phyloP scores from a whole-genome alignment of 2,329 filamentous ascomycete species.

The Pseudopithomyces maydicus region DNA sequence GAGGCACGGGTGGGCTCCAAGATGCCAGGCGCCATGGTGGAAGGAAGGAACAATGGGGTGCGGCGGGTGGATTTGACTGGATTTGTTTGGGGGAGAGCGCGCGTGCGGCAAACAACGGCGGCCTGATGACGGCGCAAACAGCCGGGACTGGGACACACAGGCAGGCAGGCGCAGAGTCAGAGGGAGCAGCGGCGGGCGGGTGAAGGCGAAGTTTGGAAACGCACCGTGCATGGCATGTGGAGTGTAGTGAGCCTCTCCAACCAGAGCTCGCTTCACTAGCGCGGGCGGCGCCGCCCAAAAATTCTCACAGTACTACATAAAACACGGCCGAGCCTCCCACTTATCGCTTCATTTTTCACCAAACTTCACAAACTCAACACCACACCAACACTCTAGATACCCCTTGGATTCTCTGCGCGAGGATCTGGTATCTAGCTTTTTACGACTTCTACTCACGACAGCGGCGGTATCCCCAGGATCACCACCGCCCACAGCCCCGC shows the following conservation, averaged over 20 bases:
- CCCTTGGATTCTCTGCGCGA: conserved; percentile 50
- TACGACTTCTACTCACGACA: conserved; percentile 29
- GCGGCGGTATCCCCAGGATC: conserved; percentile 50
- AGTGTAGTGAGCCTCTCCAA: conserved; percentile 8
- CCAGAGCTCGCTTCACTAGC: conserved; percentile 4
- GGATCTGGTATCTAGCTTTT: conserved; percentile 55
- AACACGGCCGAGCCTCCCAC: conserved; percentile 24
- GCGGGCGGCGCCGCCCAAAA: conserved; percentile 13
- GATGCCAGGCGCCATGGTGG: conserved; percentile 41
- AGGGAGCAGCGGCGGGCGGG: conserved; percentile 8
- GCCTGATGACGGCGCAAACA: conserved; percentile 3
- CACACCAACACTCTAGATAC: conserved; percentile 46
- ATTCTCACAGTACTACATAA: conserved; percentile 16
- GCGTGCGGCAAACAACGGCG: background rate
- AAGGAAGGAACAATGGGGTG: conserved; percentile 6
- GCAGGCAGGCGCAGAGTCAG: conserved; percentile 17
- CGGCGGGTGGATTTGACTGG: no score
- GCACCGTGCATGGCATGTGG: conserved; percentile 3
- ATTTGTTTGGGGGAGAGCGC: conserved; percentile 6
- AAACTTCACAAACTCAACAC: conserved; percentile 24
- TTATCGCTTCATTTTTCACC: conserved; percentile 15
- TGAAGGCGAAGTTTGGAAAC: conserved; percentile 16
- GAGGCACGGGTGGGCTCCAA: conserved; percentile 28
- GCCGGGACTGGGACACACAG: conserved; percentile 8
- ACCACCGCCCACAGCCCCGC: conserved; percentile 48